Evolutionary conservation across 495 filamentous ascomycete genomes (phyloP).

Genomic region (Barbatosphaeria neglecta): DNA sequence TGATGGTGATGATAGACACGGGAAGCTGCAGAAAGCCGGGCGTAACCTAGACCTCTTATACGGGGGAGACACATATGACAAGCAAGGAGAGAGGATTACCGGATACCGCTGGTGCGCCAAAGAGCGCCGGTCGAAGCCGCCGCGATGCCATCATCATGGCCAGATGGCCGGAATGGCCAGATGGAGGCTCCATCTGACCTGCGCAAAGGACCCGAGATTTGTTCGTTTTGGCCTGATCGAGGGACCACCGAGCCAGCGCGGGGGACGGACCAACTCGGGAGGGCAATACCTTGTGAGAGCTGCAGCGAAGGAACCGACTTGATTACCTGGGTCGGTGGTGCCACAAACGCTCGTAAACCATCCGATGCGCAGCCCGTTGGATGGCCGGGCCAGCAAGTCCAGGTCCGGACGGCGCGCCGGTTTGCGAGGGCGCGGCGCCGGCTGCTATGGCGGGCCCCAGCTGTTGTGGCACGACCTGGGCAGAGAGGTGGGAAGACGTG

Average conservation of each 20-base stretch:
- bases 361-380: too few species aligned
- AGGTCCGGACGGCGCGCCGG: not conserved
- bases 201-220: not conserved
- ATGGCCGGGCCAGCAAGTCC: not conserved
- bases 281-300: too few species aligned
- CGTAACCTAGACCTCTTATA: not conserved
- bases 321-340: too few species aligned
- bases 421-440: not conserved
- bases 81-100: not conserved
- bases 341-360: too few species aligned
- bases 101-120: not conserved
- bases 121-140: not conserved
- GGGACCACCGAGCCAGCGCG: not conserved
- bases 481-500: too few species aligned
- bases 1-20: slow-evolving; percentile 1
- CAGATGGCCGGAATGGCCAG: not conserved
- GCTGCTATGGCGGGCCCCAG: not conserved
- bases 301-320: too few species aligned
- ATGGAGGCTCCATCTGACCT: slow-evolving; percentile 1
- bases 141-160: not conserved
- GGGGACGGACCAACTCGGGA: too few species aligned
- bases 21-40: not conserved
- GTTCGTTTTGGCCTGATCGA: not conserved
- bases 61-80: slow-evolving; percentile 3
- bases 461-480: not conserved